Conservation (phyloP, 2,329 filamentous ascomycete genomes). For the Alternaria longipes region DNA sequence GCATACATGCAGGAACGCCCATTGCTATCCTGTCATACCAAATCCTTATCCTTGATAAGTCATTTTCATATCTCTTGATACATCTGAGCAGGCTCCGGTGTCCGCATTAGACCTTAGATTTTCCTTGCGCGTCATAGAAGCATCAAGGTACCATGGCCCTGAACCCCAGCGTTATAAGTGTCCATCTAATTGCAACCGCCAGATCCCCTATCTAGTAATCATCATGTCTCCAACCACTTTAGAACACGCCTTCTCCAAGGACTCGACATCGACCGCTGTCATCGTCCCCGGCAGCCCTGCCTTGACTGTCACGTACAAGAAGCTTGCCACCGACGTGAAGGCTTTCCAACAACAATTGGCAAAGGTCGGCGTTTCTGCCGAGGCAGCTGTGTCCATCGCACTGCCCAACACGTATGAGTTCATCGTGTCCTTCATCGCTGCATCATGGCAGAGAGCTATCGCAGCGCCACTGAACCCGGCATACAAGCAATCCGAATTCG, state of each 20-base stretch:
- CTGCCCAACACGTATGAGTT: conserved; percentile 88
- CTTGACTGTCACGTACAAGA: conserved; percentile 74
- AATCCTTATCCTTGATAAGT: conserved; percentile 13
- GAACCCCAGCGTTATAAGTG: background rate
- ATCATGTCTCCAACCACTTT: conserved; percentile 67
- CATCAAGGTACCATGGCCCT: conserved; percentile 9
- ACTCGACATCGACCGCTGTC: conserved; percentile 67
- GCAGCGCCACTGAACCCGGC: conserved; percentile 87
- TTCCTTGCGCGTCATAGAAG: conserved; percentile 18
- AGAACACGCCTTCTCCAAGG: conserved; percentile 64
- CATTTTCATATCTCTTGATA: conserved; percentile 16
- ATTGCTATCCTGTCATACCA: conserved; percentile 22
- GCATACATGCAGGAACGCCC: conserved; percentile 21
- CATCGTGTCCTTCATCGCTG: conserved; percentile 85
- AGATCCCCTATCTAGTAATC: conserved; percentile 24
- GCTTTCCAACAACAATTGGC: conserved; percentile 82
- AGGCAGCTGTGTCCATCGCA: conserved; percentile 81
- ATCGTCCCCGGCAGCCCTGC: conserved; percentile 75
- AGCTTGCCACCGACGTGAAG: conserved; percentile 71
- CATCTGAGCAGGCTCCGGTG: conserved; percentile 33
- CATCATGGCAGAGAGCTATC: conserved; percentile 82
- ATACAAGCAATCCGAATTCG: conserved; percentile 90
- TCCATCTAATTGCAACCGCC: conserved; percentile 16
- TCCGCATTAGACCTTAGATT: conserved; percentile 13
- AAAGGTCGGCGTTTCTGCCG: conserved; percentile 72